Base-by-base conservation (phyloP, 1,284 basidiomycete species). In the Kwoniella shivajii region DNA sequence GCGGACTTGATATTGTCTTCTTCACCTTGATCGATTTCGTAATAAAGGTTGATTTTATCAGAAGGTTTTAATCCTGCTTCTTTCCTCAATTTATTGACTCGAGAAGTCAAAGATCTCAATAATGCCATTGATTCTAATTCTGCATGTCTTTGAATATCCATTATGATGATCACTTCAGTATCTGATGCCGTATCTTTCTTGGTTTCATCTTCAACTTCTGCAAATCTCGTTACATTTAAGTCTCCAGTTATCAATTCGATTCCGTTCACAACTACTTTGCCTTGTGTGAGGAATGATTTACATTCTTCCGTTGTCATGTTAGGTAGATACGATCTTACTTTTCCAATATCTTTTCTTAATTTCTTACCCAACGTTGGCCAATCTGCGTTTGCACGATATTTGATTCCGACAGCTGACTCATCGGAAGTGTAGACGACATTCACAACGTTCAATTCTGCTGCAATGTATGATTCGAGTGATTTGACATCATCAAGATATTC, bases 351-450 rank as follows among this genome's bases (percentile, higher is more conserved):
- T 77, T 93, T 97, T 65, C 94, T 87, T 49, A 99, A 83, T 80
- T 98, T 98, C 69, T 87, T 86, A 30, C 96, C 96, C 49, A 99
- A 84, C 6, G 90, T 87, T n/a, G 87, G 83, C 92, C 93, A 99
- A 80, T 99, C 96, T 14, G 96, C 96, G 26, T 87, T 86, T 4
- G 89, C 93, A 63, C 86, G 87, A 83, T 97, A 99, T 67, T 86
- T 86, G 67, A 98, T 90, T 33, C 94, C 93, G 38, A 92, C 91
- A 45, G 84, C 79, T 18, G 82, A 79, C 78, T 99, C 96, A 76
- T 97, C 90, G 4, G 88, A 88, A 45, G 88, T 93, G 81, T 97
- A 91, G 61, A 89, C 78, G 63, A 99, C 81, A 65, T 92, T 88
- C 50, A 91, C 90, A 53, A 99, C 86, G 79, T 99, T 99, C 72